These are phyloP conservation scores for Botrytis porri DNA, from an alignment of 2,329 filamentous ascomycete genomes.

Conservation along the genomic window DNA sequence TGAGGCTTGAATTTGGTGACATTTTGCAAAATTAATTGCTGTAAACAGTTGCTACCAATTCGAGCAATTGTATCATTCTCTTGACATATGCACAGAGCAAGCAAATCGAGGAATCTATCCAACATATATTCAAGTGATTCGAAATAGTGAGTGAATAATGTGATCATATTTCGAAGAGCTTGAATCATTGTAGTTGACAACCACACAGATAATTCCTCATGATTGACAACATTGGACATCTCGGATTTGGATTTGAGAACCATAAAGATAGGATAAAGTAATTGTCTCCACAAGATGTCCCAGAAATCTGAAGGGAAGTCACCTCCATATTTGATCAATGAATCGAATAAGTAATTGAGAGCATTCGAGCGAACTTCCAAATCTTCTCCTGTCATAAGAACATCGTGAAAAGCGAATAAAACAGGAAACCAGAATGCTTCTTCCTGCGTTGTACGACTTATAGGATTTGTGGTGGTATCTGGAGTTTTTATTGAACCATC, in stretches of 20 bases:
- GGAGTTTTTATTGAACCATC: slow-evolving; percentile 38
- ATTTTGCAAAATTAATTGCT: slow-evolving; percentile 94
- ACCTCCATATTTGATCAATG: slow-evolving; percentile 82
- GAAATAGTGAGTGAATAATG: slow-evolving; percentile 98
- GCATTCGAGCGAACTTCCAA: slow-evolving; percentile 90
- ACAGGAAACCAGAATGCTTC: slow-evolving; percentile 99
- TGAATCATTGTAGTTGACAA: slow-evolving; percentile 99
- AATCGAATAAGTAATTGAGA: slow-evolving; percentile 95
- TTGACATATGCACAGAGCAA: slow-evolving; percentile 96
- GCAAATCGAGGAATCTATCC: slow-evolving; percentile 89
- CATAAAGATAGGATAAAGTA: slow-evolving; percentile 98
- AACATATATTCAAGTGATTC: slow-evolving; percentile 96
- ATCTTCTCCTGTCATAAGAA: slow-evolving; percentile 98
- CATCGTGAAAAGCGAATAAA: slow-evolving; percentile 96
- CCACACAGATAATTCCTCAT: slow-evolving; percentile 98
- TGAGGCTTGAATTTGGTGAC: slow-evolving; percentile 83
- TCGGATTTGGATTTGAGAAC: slow-evolving; percentile 94
- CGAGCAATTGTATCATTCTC: slow-evolving; percentile 98
- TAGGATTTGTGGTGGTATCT: slow-evolving; percentile 52
- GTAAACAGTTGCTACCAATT: slow-evolving; percentile 96
- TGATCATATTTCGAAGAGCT: slow-evolving; percentile 96
- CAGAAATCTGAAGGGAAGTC: slow-evolving; percentile 94
- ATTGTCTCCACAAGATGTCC: slow-evolving; percentile 96
- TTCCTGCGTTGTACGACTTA: slow-evolving; percentile 81
- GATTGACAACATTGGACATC: slow-evolving; percentile 91